Percentiles rank a stretch among this genome's conserved stretches.
Conservation (phyloP, 208 protist genomes). For the Angomonas deanei region DNA sequence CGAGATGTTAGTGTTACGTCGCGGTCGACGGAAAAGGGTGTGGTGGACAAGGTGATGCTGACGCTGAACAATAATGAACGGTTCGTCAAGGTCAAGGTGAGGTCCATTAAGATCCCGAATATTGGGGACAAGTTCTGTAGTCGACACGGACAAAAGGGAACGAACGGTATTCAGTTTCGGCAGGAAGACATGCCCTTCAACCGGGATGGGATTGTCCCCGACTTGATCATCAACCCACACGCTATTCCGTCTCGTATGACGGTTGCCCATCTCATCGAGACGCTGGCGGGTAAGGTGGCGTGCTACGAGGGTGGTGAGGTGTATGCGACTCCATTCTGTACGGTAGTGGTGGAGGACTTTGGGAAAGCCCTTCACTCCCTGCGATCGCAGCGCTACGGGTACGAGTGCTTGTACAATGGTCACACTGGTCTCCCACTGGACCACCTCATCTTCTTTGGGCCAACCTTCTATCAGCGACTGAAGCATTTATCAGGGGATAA, state of each 20-base stretch:
- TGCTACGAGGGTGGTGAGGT: slow-evolving; percentile 95
- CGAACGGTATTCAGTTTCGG: slow-evolving; percentile 96
- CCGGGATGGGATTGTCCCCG: slow-evolving; percentile 94
- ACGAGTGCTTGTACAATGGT: slow-evolving; percentile 95
- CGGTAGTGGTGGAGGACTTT: slow-evolving; percentile 95
- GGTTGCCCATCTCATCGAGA: slow-evolving; percentile 99
- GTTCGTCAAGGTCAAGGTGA: slow-evolving; percentile 93
- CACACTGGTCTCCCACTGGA: slow-evolving; percentile 97
- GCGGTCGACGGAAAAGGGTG: slow-evolving; percentile 85
- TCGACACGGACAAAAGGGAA: slow-evolving; percentile 99
- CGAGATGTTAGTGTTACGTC: slow-evolving; percentile 79
- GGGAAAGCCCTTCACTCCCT: slow-evolving; percentile 68
- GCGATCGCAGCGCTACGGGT: slow-evolving; percentile 97
- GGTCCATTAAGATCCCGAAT: slow-evolving; percentile 94
- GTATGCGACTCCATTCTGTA: slow-evolving; percentile 93
- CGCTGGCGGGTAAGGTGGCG: slow-evolving; percentile 73
- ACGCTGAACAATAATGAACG: slow-evolving; percentile 89
- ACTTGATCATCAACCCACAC: slow-evolving; percentile 99
- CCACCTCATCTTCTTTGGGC: slow-evolving; percentile 99
- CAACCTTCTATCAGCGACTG: slow-evolving; percentile 99
- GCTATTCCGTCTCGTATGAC: slow-evolving; percentile 99
- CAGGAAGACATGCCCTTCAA: slow-evolving; percentile 99
- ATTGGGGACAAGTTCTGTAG: slow-evolving; percentile 99
- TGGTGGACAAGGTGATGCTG: slow-evolving; percentile 95
- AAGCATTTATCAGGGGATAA: slow-evolving; percentile 99